Base-by-base conservation (phyloP, 1,284 basidiomycete species). In the Acaromyces ingoldii region DNA sequence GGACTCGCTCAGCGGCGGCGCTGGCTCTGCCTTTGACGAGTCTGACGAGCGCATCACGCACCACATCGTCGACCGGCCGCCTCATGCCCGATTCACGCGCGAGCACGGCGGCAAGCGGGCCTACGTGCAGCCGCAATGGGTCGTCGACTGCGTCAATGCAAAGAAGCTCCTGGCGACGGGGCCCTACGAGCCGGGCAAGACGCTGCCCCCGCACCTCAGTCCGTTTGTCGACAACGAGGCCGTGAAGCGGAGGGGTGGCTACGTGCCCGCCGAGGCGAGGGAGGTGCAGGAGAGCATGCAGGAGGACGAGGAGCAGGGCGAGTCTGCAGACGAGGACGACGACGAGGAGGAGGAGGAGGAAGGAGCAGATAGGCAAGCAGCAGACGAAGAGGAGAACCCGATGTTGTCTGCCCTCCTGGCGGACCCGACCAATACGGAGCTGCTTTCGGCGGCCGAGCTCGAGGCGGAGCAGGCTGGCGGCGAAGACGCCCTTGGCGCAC, bases 61-160 rank as follows among this genome's bases (percentile, higher is more conserved):
- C 78, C 86, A 97, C 62, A 85, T 99, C 62, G 86, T 96, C 65
- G 95, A 99, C 77, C 83, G 95, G 53, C 95, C 95, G 0, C 60
- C 74, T 31, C 60, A 72, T 2, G 69, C 73, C 3, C 53, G 62
- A 28, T 67, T 64, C 26, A 57, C 66, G 22, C 48, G 57, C 10
- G 50, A 61, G 50, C 68, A 67, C 53, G 52, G 57, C 17, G 68
- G 64, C 41, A 83, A 84, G 73, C 82, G 92, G 65, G 89, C 89
- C 66, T 90, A 88, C 77, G 82, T 98, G 7, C 95, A 98, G 77
- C 95, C 95, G 15, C 95, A 98, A 77, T 98, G 95, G 93, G 83
- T 97, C 25, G 88, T 92, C 30, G 95, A 99, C 77, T 95, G 88
- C 73, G 85, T 95, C 71, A 98, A 98, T 76, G 83, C 85, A 21